phyloP scores from a whole-genome alignment of 768 basidiomycete genomes.

The Russula virescens region DNA sequence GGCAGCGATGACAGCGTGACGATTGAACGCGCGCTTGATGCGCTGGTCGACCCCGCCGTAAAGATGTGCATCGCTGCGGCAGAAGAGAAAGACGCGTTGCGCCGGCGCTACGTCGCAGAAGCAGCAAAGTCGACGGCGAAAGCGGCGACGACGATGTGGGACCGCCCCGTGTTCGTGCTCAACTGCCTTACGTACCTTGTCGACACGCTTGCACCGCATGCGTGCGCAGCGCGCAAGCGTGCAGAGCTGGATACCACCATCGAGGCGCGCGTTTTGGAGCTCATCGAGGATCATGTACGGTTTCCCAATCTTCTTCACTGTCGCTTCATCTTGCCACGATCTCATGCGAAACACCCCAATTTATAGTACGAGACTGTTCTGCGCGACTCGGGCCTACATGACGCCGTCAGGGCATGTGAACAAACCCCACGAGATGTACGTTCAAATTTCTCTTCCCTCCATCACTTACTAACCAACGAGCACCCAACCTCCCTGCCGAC shows the following conservation, averaged over 20 bases:
- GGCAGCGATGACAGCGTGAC: slow-evolving; percentile 28
- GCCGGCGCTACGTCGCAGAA: slow-evolving; percentile 31
- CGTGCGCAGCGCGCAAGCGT: slow-evolving; percentile 61
- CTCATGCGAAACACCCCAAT: neutral
- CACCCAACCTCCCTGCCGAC: neutral
- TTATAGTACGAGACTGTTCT: slow-evolving; percentile 46
- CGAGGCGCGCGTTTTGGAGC: slow-evolving; percentile 50
- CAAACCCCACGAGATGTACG: slow-evolving; percentile 39
- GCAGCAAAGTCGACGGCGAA: slow-evolving; percentile 2
- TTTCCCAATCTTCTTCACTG: neutral
- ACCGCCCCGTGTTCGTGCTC: slow-evolving; percentile 73
- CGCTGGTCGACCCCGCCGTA: slow-evolving; percentile 79
- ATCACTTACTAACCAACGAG: neutral
- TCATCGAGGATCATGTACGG: slow-evolving; percentile 84
- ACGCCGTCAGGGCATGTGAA: slow-evolving; percentile 41
- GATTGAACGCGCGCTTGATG: slow-evolving; percentile 72
- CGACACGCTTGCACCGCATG: slow-evolving; percentile 62
- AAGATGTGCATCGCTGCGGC: slow-evolving; percentile 65
- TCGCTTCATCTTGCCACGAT: slow-evolving; percentile 1
- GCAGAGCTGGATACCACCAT: slow-evolving; percentile 53
- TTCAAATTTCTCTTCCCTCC: neutral
- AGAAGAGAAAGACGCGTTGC: slow-evolving; percentile 66
- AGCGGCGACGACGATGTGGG: slow-evolving; percentile 53
- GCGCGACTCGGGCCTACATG: slow-evolving; percentile 47
- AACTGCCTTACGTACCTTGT: slow-evolving; percentile 82